Evolutionary conservation across 768 basidiomycete species (phyloP), one percentile per base, ranked within the genome.

Genomic region (Gymnopilus junonius): DNA sequence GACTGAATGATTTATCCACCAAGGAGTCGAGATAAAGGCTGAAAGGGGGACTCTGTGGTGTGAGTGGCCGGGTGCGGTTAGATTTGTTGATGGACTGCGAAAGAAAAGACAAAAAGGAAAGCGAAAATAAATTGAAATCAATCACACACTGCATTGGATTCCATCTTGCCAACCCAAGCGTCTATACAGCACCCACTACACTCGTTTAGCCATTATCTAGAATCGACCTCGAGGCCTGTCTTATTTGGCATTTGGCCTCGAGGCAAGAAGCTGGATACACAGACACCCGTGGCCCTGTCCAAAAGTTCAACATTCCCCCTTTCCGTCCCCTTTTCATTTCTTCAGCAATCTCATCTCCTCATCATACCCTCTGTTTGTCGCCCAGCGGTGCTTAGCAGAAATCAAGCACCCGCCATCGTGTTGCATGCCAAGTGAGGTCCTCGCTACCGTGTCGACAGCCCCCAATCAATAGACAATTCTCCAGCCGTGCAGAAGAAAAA

Each of bases 401-500:
- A 15, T n/a, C 6, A 20, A 48, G 48, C 23, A 42, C 48, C 46
- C 15, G 34, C 23, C 59, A 34, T 20, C 20, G 37, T 64, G 57
- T 55, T 61, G 64, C 43, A 66, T 67, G 66, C 58, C 66, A 61
- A 64, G 63, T 59, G 42, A 54, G 34, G 66, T 67, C 35, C 65
- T 37, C 56, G 25, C 66, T 21, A 46, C 48, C 59, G 37, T 55
- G 14, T 40, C 54, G 37, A 63, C 69, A n/a, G 59, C 66, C 42
- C 61, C 50, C 31, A 42, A 55, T 29, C 60, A 54, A 50, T n/a
- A 61, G 21, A 39, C 54, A 27, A 5, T 31, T 39, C 34, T 72
- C 77, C 58, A 39, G 58, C 42, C 58, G 54, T 32, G 54, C 54
- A 55, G 58, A 82, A 77, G 78, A 80, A 79, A 75, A 80, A 78